Evolutionary conservation across 306 rosid species (phyloP).

Genomic region (Herpetospermum pedunculosum): DNA sequence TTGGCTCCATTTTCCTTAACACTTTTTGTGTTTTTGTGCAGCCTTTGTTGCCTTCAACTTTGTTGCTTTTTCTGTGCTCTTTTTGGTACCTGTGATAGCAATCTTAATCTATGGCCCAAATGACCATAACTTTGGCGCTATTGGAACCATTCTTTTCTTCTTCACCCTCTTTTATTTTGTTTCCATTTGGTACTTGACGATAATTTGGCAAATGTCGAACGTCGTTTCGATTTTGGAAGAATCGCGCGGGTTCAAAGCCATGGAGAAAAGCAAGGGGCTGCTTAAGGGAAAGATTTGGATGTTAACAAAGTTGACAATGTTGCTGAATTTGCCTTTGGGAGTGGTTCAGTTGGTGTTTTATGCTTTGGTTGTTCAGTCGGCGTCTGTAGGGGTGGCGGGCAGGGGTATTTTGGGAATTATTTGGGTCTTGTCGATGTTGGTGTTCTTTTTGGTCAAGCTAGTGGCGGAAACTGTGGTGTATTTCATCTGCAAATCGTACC

Average conservation of each 20-base stretch:
- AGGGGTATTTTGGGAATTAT: slow-evolving; percentile 24
- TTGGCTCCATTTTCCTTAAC: no score
- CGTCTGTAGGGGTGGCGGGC: slow-evolving; percentile 20
- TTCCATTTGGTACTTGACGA: slow-evolving; percentile 33
- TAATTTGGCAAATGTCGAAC: slow-evolving; percentile 55
- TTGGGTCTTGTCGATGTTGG: slow-evolving; percentile 21
- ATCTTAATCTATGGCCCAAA: not conserved
- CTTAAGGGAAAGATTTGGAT: slow-evolving; percentile 46
- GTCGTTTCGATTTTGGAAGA: slow-evolving; percentile 66
- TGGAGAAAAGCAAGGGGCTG: slow-evolving; percentile 47
- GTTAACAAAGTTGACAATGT: slow-evolving; percentile 9
- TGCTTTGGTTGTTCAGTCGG: not conserved
- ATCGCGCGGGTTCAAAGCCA: slow-evolving; percentile 38
- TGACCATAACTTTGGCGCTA: not conserved
- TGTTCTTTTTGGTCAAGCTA: slow-evolving; percentile 27
- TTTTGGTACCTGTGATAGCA: slow-evolving; percentile 41
- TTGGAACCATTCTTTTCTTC: not conserved
- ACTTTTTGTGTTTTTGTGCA: not conserved
- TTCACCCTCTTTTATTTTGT: slow-evolving; percentile 2
- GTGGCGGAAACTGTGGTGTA: slow-evolving; percentile 60
- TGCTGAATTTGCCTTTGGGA: not conserved
- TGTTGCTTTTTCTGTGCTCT: slow-evolving; percentile 29
- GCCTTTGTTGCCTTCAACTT: slow-evolving; percentile 6
- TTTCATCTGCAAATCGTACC: slow-evolving; percentile 70
- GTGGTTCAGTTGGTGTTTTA: not conserved